These are phyloP conservation scores for Dictyophora rubrovolvata DNA, from an alignment of 768 basidiomycete species.

Conservation along the genomic window DNA sequence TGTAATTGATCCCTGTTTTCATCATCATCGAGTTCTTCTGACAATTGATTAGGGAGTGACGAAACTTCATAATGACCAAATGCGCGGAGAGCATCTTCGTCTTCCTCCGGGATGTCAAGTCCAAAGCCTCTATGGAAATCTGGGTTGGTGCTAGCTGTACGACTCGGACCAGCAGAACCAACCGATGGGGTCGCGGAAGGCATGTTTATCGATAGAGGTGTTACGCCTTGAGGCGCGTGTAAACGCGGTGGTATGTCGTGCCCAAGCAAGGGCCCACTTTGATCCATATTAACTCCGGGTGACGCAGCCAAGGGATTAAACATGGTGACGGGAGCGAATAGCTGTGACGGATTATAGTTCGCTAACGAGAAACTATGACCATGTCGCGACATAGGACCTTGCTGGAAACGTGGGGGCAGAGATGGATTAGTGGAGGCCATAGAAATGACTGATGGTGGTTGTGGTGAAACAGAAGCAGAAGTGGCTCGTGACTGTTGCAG, in stretches of 20 bases:
- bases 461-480: slow-evolving; percentile 58
- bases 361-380: slow-evolving; percentile 68
- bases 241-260: slow-evolving; percentile 12
- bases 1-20: slow-evolving; percentile 12
- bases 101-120: slow-evolving; percentile 68
- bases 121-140: slow-evolving; percentile 78
- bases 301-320: slow-evolving; percentile 60
- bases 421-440: slow-evolving; percentile 38
- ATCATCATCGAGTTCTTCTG: not conserved
- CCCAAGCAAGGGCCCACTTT: slow-evolving; percentile 20
- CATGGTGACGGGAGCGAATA: slow-evolving; percentile 28
- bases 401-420: slow-evolving; percentile 16
- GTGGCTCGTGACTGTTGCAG: slow-evolving; percentile 56
- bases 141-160: slow-evolving; percentile 39
- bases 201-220: slow-evolving; percentile 15
- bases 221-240: slow-evolving; percentile 17
- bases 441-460: slow-evolving; percentile 36
- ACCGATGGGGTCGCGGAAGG: slow-evolving; percentile 19
- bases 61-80: not conserved
- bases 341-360: slow-evolving; percentile 22
- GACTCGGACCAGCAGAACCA: slow-evolving; percentile 48
- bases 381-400: slow-evolving; percentile 34
- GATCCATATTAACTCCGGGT: slow-evolving; percentile 37
- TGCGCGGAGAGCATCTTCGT: slow-evolving; percentile 34
- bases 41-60: not conserved